Conservation (phyloP, 805 yeast genomes). For the Brettanomyces sp. region DNA sequence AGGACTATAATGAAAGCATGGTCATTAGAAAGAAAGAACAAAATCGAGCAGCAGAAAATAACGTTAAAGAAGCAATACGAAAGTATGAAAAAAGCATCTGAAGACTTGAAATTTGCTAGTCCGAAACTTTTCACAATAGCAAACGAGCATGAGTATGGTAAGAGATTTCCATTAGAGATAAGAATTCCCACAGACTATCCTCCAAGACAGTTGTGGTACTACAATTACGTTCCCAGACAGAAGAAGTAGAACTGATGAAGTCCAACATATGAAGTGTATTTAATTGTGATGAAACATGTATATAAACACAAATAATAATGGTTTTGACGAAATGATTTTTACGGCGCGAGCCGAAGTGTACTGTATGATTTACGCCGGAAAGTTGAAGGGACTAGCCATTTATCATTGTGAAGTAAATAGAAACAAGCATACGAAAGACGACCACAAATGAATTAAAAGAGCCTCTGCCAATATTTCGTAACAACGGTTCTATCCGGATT, state of each 20-base stretch:
- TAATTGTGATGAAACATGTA: neutral
- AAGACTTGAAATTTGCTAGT: constrained; percentile 43
- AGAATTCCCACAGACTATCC: constrained; percentile 89
- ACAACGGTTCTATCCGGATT: constrained; percentile 28
- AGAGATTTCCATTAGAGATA: constrained; percentile 73
- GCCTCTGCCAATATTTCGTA: constrained; percentile 18
- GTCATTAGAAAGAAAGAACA: constrained; percentile 49
- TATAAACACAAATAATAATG: neutral
- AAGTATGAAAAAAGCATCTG: constrained; percentile 63
- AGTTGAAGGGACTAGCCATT: too few species aligned
- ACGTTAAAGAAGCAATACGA: constrained; percentile 52
- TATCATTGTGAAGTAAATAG: too few species aligned
- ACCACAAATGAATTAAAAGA: constrained; percentile 5
- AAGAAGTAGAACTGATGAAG: neutral
- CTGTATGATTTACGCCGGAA: too few species aligned
- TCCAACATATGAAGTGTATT: neutral
- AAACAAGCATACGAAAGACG: too few species aligned
- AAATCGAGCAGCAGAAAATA: constrained; percentile 32
- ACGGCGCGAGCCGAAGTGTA: too few species aligned
- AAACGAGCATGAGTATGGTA: constrained; percentile 41
- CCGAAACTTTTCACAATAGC: constrained; percentile 57
- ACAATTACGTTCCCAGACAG: constrained; percentile 30
- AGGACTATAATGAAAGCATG: constrained; percentile 77
- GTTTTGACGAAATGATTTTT: neutral
- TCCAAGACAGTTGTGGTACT: constrained; percentile 71